Evolutionary conservation across 2,329 filamentous ascomycete species (phyloP), one percentile per base, ranked within the genome.

Genomic region (Berkeleyomyces rouxiae): DNA sequence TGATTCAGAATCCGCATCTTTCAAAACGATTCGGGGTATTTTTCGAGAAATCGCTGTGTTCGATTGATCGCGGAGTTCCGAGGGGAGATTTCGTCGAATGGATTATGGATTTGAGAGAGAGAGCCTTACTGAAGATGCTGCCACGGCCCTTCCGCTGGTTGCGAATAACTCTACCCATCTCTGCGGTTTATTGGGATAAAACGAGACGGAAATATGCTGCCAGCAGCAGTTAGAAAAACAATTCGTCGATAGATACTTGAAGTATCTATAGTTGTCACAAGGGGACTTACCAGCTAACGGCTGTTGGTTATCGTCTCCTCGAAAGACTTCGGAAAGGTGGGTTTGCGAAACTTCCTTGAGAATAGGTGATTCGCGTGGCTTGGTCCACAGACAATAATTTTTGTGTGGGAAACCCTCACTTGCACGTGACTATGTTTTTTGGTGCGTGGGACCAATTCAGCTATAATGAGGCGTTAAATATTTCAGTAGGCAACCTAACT

Each of bases 121-220:
- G 57, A 62, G 64, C 74, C 74, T 76, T 73, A 76, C 75, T 81
- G 78, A 81, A 82, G 71, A 82, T 81, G 72, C 76, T 78, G 73
- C 78, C 78, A 74, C 76, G 76, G 72, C 79, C 79, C 76, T 81
- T 81, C 73, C 79, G 77, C 80, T 84, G 81, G 76, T 84, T 84
- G 77, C 81, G 80, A 78, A 84, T 84, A 72, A 80, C 78, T 76
- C 78, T 76, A 78, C 78, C 78, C 78, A 80, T 80, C 69, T 73
- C 65, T 64, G 58, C 58, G 62, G 61, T 63, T 64, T 66, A 64
- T 64, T 64, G 62, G 58, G 64, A 62, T 61, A 63, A 64, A 65
- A 64, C 60, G 55, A 61, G 62, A 65, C 61, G 61, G 60, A 63
- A 65, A 65, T 61, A 65, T 63, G 63, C 63, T 65, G 61, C 63